Base-by-base conservation (phyloP, 768 basidiomycete genomes). In the Psilocybe cubensis region DNA sequence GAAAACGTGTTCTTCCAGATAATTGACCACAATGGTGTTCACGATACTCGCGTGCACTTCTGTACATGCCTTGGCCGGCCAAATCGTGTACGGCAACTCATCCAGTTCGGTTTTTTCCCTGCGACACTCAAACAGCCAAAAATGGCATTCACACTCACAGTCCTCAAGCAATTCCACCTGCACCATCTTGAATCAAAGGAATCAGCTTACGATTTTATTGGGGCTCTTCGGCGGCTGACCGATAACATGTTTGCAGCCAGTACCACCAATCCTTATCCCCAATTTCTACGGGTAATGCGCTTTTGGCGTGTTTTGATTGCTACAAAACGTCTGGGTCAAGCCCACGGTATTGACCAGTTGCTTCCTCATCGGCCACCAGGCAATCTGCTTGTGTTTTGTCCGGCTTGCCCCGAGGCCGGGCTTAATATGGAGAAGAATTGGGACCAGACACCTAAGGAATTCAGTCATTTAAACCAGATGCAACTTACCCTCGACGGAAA, bases 11-110 rank as follows among this genome's bases (percentile, higher is more conserved):
- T 23, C 8, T 66, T 68, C 54, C 60, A 56, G 1, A 58, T 71
- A 9, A 57, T 70, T 14, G 66, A 71, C 45, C 40, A 28, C 3
- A 71, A 69, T 48, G 70, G 72, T 1, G 52, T 72, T 24, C 69
- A 72, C 49, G 48, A 60, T 0, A 68, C 64, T 8, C 51, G 54
- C 6, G 4, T 71, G 4, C 59, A 58, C 0, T 71, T 68, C 52
- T 73, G 72, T 44, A 29, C 17, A 0, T 73, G 72, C 46, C 25
- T 24, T 7, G 62, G 48, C 1, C 23, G 42, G 0, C 52, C 56
- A 6, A 52, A 66, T 43, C 53, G 58, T n/a, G 44, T 61, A 0
- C 45, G 56, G 2, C 72, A 74, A 29, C 64, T 74, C 14, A 51
- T 69, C n/a, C 38, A 60, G 2, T 46, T 56, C 7, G 10, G 64